Base-by-base conservation (phyloP, 2,329 filamentous ascomycete genomes). In the Amauroascus verrucosus region DNA sequence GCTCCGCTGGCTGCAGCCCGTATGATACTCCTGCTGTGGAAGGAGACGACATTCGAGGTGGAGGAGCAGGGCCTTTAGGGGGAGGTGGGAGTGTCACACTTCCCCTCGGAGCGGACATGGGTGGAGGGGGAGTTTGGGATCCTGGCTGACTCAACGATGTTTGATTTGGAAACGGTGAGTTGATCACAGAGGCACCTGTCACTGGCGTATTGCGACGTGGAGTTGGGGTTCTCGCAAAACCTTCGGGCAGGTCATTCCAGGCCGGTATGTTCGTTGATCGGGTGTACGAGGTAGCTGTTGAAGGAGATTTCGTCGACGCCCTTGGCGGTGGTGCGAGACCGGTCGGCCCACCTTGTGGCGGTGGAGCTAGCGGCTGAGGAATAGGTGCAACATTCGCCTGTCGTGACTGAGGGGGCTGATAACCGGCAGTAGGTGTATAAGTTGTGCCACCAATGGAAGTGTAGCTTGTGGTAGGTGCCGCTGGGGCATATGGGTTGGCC, bases 211-310 rank as follows among this genome's bases (percentile, higher is more conserved):
- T 77, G 65, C 84, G 81, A 60, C 90, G 82, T 20, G 84, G 78
- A 13, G 80, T 78, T n/a, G 85, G 77, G 52, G 79, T 74, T 73
- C 91, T 88, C 44, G 81, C 77, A 44, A 97, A 82, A 53, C 72
- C 86, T 63, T 95, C 79, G 1, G 93, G 93, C 49, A 94, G 85
- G 68, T 98, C 93, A 62, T 98, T 98, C 93, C 93, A 98, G 61
- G 86, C 85, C 26, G 84, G 81, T 58, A 84, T 83, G 58, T 85
- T 84, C 64, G 83, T 84, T 54, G 80, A 75, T 63, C 81, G 82
- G 30, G 69, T 69, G 54, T 71, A 71, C 8, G 86, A 81, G 20
- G 88, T 83, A 38, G 81, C 76, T 14, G 74, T 69, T 22, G 77
- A 77, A 11, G 80, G 77, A 14, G 86, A 84, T n/a, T 83, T 79